A percentile compares a stretch with the other conserved stretches of the same genome.
phyloP scores from a whole-genome alignment of 108 stramenopile species.

The Fragilariopsis cylindrus region DNA sequence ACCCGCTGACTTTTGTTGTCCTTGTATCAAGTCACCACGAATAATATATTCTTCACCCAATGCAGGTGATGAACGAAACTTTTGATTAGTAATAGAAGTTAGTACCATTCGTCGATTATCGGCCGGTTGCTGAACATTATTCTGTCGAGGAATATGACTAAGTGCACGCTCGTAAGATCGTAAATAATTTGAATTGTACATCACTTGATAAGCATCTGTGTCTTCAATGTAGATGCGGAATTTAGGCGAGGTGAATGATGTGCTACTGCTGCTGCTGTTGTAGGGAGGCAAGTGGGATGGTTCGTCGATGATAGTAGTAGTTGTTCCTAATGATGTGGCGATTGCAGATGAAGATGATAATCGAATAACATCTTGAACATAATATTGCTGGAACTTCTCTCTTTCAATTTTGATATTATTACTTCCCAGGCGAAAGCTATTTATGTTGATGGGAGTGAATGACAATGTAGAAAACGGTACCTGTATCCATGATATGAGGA shows the following conservation, averaged over 20 bases:
- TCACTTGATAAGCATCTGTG: conserved; percentile 76
- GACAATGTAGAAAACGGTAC: background rate
- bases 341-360: no score
- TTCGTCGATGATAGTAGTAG: no score
- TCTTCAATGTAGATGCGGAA: conserved; percentile 58
- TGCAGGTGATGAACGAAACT: conserved; percentile 57
- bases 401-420: no score
- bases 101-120: conserved; percentile 44
- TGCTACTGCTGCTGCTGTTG: no score
- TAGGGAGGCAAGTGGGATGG: no score
- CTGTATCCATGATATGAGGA: background rate
- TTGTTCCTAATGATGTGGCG: no score
- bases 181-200: conserved; percentile 75
- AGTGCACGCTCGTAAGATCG: conserved; percentile 70
- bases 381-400: no score
- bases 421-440: no score
- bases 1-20: no score
- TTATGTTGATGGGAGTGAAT: no score
- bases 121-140: background rate
- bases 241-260: background rate
- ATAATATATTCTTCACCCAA: conserved; percentile 61
- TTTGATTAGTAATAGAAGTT: conserved; percentile 49
- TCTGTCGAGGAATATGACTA: conserved; percentile 8
- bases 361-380: no score
- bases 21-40: conserved; percentile 23